Evolutionary conservation across 305 asterid species (phyloP), one percentile per base, ranked within the genome.

Genomic region (Withania somnifera): DNA sequence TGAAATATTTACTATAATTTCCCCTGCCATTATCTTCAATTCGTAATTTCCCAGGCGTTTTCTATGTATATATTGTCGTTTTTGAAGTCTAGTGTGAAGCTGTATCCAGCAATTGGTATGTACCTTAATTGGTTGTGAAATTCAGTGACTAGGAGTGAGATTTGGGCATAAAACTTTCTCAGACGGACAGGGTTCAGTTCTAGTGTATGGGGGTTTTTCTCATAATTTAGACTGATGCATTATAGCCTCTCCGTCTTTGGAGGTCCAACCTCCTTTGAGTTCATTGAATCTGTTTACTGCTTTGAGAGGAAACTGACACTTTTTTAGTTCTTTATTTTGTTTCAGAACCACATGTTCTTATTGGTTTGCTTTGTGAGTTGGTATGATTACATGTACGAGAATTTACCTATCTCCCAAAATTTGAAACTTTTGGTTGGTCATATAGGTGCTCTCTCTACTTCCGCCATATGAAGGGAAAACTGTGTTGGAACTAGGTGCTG

Each of bases 401-500:
- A 17, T 75, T 51, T 75, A 10, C 42, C 38, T 8, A 73, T 71
- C 56, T 75, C n/a, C 60, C 45, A 5, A 45, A 26, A 14, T 73
- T 45, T 75, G 79, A 75, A 75, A 75, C 61, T 26, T 75, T 75
- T 67, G 80, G 22, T 34, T 83, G 54, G 45, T 24, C 76, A 51
- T 17, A 0, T 78, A 96, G 99, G 98, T 96, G 83, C 90, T 96
- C 50, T 91, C 98, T 51, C 82, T 93, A 71, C 98, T 96, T 76
- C 99, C 99, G 10, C 87, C 94, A 36, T 91, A 89, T 45, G 98
- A 92, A 78, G 97, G 97, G 42, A 96, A 94, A 84, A 89, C 93
- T 6, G 86, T 97, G 78, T 90, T 97, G 80, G 99, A 97, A 90
- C 93, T 97, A 45, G 99, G 99, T 82, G 99, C 99, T 88, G 99